Evolutionary conservation across 768 basidiomycete genomes (phyloP).

Genomic region (Hygrocybe punicea): DNA sequence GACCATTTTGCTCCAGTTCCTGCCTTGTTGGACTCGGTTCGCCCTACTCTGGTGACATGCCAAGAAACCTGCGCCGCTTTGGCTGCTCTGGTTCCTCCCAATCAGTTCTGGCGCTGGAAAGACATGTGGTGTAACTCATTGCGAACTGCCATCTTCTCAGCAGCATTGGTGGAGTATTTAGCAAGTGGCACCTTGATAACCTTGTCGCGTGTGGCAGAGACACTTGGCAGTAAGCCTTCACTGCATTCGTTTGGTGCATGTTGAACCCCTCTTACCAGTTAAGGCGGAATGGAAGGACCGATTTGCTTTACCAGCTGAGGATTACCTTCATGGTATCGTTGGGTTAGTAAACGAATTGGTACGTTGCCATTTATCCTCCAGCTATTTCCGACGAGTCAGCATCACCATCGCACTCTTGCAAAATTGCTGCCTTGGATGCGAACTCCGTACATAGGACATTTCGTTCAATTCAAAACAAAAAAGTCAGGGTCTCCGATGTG

Average conservation of each 20-base stretch:
- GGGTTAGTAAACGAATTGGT: conserved; percentile 79
- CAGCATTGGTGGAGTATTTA: conserved; percentile 64
- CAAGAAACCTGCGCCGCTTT: conserved; percentile 48
- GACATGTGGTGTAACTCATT: conserved; percentile 77
- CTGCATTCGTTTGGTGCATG: not conserved
- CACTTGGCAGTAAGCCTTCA: conserved; percentile 49
- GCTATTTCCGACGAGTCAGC: not conserved
- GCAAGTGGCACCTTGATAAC: conserved; percentile 56
- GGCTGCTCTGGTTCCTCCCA: conserved; percentile 58
- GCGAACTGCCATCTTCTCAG: conserved; percentile 62
- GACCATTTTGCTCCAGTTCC: conserved; percentile 45
- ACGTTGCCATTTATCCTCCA: conserved; percentile 21
- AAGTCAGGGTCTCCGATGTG: not conserved
- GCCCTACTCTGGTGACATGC: conserved; percentile 55
- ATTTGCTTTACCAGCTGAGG: conserved; percentile 63
- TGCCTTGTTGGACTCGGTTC: conserved; percentile 53
- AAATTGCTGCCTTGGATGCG: not conserved
- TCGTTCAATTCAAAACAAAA: no score
- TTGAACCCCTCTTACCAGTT: conserved; percentile 43
- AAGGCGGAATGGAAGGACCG: conserved; percentile 67
- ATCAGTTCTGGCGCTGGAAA: conserved; percentile 83
- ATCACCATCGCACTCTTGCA: not conserved
- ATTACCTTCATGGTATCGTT: conserved; percentile 80
- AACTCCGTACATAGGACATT: no score
- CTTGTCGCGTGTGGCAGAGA: conserved; percentile 46